These are phyloP conservation scores for Boletellus dicymbophilus DNA, from an alignment of 1,284 basidiomycete species.

Conservation along the genomic window DNA sequence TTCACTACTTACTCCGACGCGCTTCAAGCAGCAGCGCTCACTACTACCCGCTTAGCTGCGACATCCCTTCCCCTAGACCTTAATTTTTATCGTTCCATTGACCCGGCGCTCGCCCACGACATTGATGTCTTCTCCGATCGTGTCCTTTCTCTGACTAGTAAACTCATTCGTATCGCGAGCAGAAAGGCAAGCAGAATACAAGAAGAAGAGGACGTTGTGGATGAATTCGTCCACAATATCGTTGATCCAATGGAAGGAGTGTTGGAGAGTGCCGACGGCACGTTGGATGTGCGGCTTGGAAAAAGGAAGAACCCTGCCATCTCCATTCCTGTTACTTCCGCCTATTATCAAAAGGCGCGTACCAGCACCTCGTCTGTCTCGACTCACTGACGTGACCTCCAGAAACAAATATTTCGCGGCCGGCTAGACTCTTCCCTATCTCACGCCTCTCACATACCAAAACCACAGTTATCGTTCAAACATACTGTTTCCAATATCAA, in stretches of 20 bases:
- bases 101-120: slow-evolving; percentile 65
- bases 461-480: slow-evolving; percentile 80
- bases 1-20: slow-evolving; percentile 48
- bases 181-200: slow-evolving; percentile 48
- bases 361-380: neutral
- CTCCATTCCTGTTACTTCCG: slow-evolving; percentile 44
- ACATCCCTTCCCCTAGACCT: slow-evolving; percentile 66
- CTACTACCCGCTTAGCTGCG: slow-evolving; percentile 60
- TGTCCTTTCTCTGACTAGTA: slow-evolving; percentile 64
- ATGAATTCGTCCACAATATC: slow-evolving; percentile 77
- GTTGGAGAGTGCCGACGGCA: slow-evolving; percentile 84
- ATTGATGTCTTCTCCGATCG: slow-evolving; percentile 64
- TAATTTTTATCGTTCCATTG: slow-evolving; percentile 83
- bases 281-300: slow-evolving; percentile 80
- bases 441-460: slow-evolving; percentile 69
- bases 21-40: slow-evolving; percentile 59
- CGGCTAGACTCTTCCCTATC: slow-evolving; percentile 61
- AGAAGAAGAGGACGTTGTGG: slow-evolving; percentile 78
- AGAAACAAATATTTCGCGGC: slow-evolving; percentile 37
- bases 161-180: slow-evolving; percentile 56
- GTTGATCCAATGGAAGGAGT: slow-evolving; percentile 86
- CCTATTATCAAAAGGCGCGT: slow-evolving; percentile 22
- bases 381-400: slow-evolving; percentile 14
- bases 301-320: slow-evolving; percentile 67
- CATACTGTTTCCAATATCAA: slow-evolving; percentile 56